Evolutionary conservation across 2,329 filamentous ascomycete genomes (phyloP), one percentile per base, ranked within the genome.

Genomic region (Hypoxylon sp.): DNA sequence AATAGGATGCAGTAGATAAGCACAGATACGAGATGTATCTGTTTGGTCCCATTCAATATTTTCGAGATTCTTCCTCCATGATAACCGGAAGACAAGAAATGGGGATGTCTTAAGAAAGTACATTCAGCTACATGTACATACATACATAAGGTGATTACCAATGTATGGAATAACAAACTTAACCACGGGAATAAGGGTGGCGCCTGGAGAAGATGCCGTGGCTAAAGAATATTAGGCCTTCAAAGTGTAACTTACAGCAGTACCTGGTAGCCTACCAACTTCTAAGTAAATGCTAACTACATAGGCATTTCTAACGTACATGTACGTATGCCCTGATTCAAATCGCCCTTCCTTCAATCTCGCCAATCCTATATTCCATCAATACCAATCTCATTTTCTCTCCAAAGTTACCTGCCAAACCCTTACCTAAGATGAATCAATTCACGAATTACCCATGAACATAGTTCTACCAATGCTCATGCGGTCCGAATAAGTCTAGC

Each of bases 401-500:
- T 52, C 48, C 54, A 24, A 19, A 29, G 31, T 37, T 44, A 26
- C 35, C 24, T 39, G 24, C 52, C 53, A 14, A 50, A 10, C 42
- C 42, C 33, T 39, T 50, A 17, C 35, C 31, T 50, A 33, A 33
- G 24, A 48, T 19, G 26, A 53, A 58, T 47, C 17, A 46, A 54
- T 47, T 53, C 48, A n/a, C 57, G 47, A 67, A 57, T 47, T n/a
- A 52, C 44, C 35, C 37, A 37, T 53, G 50, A 60, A 64, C 51
- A 63, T 37, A 61, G 24, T 63, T 47, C 60, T 56, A 51, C 47
- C 53, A 53, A 50, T 63, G 57, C 54, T 54, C 50, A 65, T 53
- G 65, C 65, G 58, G 68, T 57, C 65, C 54, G 61, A 61, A 63
- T 55, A 31, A 31, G 57, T 65, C 61, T 65, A 67, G 47, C 56